Conservation (phyloP, 2,329 filamentous ascomycete species). For the Juglanconis juglandina region DNA sequence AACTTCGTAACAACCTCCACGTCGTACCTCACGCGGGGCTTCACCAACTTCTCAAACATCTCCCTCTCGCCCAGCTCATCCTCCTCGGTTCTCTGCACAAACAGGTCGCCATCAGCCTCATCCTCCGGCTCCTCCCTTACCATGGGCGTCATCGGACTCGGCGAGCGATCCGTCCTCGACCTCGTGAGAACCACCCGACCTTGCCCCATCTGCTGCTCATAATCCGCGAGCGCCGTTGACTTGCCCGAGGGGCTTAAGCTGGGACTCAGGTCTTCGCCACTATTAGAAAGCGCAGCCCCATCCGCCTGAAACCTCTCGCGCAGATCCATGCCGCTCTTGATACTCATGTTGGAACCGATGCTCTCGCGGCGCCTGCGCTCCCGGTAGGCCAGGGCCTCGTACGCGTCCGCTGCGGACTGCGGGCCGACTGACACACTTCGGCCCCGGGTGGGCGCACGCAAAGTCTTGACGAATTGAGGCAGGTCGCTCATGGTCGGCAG, state of each 20-base stretch:
- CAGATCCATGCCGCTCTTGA: conserved; percentile 44
- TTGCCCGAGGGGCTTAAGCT: conserved; percentile 38
- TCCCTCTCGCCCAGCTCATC: conserved; percentile 65
- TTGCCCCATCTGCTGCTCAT: conserved; percentile 71
- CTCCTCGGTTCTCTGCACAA: conserved; percentile 30
- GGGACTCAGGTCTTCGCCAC: conserved; percentile 33
- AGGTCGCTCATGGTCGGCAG: conserved; percentile 87
- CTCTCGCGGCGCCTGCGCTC: conserved; percentile 60
- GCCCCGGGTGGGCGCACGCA: conserved; percentile 73
- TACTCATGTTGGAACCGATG: conserved; percentile 47
- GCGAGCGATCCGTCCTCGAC: conserved; percentile 23
- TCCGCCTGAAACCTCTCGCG: conserved; percentile 28
- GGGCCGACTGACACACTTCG: conserved; percentile 87
- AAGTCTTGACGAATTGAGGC: conserved; percentile 74
- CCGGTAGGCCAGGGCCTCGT: conserved; percentile 89
- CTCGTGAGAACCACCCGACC: conserved; percentile 44
- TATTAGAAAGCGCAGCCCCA: conserved; percentile 22
- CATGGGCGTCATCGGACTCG: conserved; percentile 20
- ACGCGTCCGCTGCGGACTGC: conserved; percentile 92
- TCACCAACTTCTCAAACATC: conserved; percentile 79
- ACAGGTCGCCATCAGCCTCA: conserved; percentile 27
- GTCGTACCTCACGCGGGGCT: conserved; percentile 88
- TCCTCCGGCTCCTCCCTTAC: conserved; percentile 22
- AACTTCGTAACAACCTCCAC: conserved; percentile 98
- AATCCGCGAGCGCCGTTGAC: conserved; percentile 52